Conservation (phyloP, 352 stramenopile species). For the Peronospora belbahrii region DNA sequence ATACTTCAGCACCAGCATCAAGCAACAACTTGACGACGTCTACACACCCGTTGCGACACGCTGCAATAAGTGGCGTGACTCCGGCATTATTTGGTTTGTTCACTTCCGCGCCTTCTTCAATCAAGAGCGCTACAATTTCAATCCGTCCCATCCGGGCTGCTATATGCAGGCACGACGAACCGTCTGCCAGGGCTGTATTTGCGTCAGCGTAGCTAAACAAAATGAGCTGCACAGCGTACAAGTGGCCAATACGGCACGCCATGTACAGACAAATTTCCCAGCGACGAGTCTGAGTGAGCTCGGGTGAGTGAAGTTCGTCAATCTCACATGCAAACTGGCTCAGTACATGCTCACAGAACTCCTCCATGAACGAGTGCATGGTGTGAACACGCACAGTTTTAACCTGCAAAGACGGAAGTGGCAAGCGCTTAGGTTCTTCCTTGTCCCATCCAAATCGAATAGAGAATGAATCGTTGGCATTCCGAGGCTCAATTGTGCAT, state of each 20-base stretch:
- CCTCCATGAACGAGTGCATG: constrained; percentile 72
- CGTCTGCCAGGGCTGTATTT: constrained; percentile 49
- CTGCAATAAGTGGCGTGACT: constrained; percentile 65
- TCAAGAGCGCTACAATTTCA: constrained; percentile 51
- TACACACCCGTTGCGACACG: constrained; percentile 54
- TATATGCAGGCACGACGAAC: constrained; percentile 67
- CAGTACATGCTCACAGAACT: constrained; percentile 66
- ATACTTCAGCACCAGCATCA: constrained; percentile 36
- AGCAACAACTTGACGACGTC: constrained; percentile 51
- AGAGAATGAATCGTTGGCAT: constrained; percentile 4
- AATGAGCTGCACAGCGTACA: constrained; percentile 63
- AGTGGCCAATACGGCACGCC: constrained; percentile 64
- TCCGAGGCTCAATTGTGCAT: constrained; percentile 7
- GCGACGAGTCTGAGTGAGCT: constrained; percentile 40
- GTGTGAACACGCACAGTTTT: constrained; percentile 58
- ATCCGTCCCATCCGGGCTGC: constrained; percentile 58
- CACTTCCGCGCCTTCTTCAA: constrained; percentile 59
- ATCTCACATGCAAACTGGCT: constrained; percentile 59
- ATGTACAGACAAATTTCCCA: constrained; percentile 74
- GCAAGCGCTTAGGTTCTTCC: not conserved
- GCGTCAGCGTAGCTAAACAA: constrained; percentile 68
- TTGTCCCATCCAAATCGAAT: constrained; percentile 9
- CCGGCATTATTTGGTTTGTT: constrained; percentile 51
- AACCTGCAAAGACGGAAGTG: constrained; percentile 45
- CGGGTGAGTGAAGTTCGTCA: constrained; percentile 36